Conservation (phyloP, 2,329 filamentous ascomycete genomes). For the Myriosclerotinia duriaeana region DNA sequence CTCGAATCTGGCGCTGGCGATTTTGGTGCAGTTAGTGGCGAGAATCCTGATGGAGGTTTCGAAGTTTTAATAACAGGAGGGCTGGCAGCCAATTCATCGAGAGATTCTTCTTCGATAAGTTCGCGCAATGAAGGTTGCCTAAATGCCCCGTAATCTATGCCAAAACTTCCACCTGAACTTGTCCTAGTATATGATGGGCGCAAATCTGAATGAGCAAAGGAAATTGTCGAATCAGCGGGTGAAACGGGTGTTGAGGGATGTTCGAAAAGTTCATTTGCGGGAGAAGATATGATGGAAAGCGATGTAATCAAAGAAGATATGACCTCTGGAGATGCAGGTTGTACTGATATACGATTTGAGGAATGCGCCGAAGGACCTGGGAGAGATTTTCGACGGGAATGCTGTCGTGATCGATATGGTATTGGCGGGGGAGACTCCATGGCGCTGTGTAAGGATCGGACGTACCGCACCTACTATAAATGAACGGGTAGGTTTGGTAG, state of each 20-base stretch:
- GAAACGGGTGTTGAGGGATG: conserved; percentile 41
- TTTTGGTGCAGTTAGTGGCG: conserved; percentile 64
- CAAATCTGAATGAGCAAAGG: conserved; percentile 29
- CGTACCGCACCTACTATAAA: conserved; percentile 23
- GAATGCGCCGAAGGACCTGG: conserved; percentile 35
- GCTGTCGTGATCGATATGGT: conserved; percentile 35
- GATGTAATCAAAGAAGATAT: conserved; percentile 70
- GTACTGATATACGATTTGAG: conserved; percentile 38
- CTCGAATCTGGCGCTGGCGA: conserved; percentile 44
- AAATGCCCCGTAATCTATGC: conserved; percentile 71
- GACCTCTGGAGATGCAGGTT: conserved; percentile 58
- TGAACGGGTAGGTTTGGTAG: conserved; percentile 21
- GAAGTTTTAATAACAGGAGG: conserved; percentile 78
- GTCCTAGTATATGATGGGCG: conserved; percentile 26
- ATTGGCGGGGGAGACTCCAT: conserved; percentile 39
- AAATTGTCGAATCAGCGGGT: conserved; percentile 42
- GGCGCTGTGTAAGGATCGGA: conserved; percentile 29
- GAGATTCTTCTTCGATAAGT: conserved; percentile 49
- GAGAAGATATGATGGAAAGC: conserved; percentile 65
- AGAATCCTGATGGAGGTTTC: conserved; percentile 76
- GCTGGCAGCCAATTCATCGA: conserved; percentile 60
- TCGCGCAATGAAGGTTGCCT: conserved; percentile 53
- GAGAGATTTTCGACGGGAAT: conserved; percentile 38
- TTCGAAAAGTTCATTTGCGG: conserved; percentile 70
- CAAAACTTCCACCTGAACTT: conserved; percentile 51